Evolutionary conservation across 495 filamentous ascomycete species (phyloP).

Genomic region (Hapsidospora chrysogenum): DNA sequence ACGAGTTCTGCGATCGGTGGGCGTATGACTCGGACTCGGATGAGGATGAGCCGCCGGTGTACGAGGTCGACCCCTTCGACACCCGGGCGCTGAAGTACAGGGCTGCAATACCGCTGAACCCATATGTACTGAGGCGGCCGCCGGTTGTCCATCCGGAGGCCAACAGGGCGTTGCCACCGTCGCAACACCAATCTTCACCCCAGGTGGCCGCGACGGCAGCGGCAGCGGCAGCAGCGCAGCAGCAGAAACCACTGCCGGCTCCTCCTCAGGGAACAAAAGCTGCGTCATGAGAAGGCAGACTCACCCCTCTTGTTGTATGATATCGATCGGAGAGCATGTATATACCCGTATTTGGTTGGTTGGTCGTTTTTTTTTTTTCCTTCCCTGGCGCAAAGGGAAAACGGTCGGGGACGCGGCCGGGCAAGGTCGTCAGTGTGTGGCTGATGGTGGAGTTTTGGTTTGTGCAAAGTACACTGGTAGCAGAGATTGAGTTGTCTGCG

Average conservation of each 20-base stretch:
- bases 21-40: constrained; percentile 65
- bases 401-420: no score
- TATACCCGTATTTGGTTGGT: constrained; percentile 1
- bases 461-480: no score
- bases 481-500: no score
- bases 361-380: not conserved
- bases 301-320: constrained; percentile 1
- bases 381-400: not conserved
- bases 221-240: not conserved
- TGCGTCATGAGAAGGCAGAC: not conserved
- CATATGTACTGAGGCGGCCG: constrained; percentile 13
- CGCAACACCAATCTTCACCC: constrained; percentile 27
- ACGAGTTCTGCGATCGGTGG: constrained; percentile 50
- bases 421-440: no score
- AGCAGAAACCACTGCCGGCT: not conserved
- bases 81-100: constrained; percentile 55
- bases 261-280: constrained; percentile 2
- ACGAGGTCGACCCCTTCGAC: constrained; percentile 55
- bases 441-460: no score
- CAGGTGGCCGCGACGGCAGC: not conserved
- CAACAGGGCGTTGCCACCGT: constrained; percentile 7
- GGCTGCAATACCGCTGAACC: constrained; percentile 42
- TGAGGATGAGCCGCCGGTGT: constrained; percentile 48
- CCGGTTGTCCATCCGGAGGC: constrained; percentile 11
- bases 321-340: not conserved